Percentiles rank a stretch among this genome's conserved stretches.
Conservation (phyloP, 2,329 filamentous ascomycete genomes). For the Xylaria sp. region DNA sequence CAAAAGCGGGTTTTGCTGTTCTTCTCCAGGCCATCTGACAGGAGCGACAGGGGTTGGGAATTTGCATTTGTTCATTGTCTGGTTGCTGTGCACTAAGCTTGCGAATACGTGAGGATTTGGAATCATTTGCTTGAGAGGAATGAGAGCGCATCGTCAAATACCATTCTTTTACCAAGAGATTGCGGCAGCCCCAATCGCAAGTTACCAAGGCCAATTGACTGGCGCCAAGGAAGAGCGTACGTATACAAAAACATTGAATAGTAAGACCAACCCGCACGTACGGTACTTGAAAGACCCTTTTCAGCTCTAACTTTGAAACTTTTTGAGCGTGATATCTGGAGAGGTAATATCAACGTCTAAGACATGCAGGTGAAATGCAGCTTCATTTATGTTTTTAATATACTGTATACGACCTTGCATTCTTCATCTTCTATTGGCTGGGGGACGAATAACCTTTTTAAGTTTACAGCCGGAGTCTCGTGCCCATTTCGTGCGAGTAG, state of each 20-base stretch:
- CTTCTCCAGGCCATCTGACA: conserved; percentile 16
- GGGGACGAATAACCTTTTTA: neutral
- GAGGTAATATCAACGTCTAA: neutral
- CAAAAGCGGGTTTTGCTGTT: conserved; percentile 28
- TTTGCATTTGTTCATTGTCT: conserved; percentile 24
- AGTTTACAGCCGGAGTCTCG: neutral
- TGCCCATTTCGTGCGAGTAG: neutral
- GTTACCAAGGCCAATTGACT: conserved; percentile 22
- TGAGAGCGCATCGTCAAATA: conserved; percentile 13
- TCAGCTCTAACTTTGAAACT: neutral
- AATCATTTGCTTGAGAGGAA: conserved; percentile 23
- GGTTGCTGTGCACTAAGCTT: conserved; percentile 12
- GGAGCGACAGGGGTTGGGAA: conserved; percentile 24
- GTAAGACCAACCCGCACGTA: conserved; percentile 22
- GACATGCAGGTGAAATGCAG: conserved; percentile 12
- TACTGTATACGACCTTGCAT: neutral
- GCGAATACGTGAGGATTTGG: conserved; percentile 25
- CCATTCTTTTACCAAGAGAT: conserved; percentile 18
- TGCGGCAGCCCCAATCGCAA: conserved; percentile 1
- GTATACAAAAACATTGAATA: conserved; percentile 18
- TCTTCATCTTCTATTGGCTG: neutral
- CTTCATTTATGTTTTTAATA: neutral
- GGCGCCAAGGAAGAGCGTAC: conserved; percentile 25
- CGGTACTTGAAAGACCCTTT: conserved; percentile 8
- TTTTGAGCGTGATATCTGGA: neutral